phyloP scores from a whole-genome alignment of 2,329 filamentous ascomycete species.

The Nemania abortiva region DNA sequence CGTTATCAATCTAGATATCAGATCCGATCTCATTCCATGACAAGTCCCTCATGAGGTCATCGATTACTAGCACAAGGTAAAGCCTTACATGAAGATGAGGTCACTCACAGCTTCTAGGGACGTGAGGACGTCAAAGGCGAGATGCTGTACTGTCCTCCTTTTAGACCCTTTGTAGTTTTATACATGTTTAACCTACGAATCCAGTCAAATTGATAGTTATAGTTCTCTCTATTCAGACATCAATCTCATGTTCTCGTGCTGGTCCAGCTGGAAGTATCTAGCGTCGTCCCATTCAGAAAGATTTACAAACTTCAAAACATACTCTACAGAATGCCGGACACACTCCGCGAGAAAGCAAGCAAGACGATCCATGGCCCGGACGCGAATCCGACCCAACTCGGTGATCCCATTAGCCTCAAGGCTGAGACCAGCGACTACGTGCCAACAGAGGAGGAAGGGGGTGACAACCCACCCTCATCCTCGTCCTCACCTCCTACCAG shows the following conservation, averaged over 20 bases:
- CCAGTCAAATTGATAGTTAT: background rate
- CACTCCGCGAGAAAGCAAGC: constrained; percentile 47
- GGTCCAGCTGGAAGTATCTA: background rate
- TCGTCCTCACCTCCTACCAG: background rate
- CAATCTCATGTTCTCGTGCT: background rate
- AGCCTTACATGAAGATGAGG: constrained; percentile 42
- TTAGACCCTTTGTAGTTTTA: background rate
- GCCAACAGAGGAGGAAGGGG: constrained; percentile 42
- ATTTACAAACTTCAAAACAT: background rate
- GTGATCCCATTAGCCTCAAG: constrained; percentile 56
- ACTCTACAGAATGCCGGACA: constrained; percentile 44
- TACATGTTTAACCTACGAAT: background rate
- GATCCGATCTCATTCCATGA: background rate
- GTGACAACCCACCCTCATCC: constrained; percentile 30
- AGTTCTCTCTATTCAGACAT: background rate
- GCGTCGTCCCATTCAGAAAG: constrained; percentile 4
- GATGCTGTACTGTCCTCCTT: background rate
- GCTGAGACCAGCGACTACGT: constrained; percentile 53
- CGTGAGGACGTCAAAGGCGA: background rate
- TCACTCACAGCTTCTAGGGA: constrained; percentile 24
- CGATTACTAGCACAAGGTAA: constrained; percentile 30
- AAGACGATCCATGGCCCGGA: constrained; percentile 49
- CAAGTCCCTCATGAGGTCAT: constrained; percentile 48
- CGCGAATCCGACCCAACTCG: constrained; percentile 55
- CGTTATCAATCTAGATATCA: background rate